Percentiles rank a stretch among this genome's conserved stretches.
Evolutionary conservation across 1,284 basidiomycete genomes (phyloP).

Genomic region (Cryptococcus sp.): DNA sequence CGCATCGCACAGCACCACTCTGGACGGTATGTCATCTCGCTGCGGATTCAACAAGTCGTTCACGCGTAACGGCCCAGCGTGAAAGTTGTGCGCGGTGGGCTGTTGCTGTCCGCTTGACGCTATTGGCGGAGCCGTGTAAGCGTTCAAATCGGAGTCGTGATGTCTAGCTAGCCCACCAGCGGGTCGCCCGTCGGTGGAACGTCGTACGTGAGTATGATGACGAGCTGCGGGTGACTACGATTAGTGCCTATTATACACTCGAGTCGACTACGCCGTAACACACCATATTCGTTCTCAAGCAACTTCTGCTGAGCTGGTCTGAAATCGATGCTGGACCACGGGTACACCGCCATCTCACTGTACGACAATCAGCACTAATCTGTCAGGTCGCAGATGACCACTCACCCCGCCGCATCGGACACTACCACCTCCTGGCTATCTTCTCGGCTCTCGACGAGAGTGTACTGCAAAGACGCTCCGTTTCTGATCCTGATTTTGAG

Average conservation of each 20-base stretch:
- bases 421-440: constrained; percentile 13
- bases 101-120: neutral
- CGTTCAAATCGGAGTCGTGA: neutral
- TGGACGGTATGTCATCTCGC: constrained; percentile 14
- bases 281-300: constrained; percentile 43
- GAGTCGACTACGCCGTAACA: neutral
- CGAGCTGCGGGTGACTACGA: constrained; percentile 1
- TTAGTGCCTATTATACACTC: neutral
- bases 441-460: constrained; percentile 48
- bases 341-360: constrained; percentile 11
- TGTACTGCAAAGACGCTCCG: constrained; percentile 67
- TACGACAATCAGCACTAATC: neutral
- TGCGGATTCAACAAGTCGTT: constrained; percentile 25
- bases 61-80: constrained; percentile 16
- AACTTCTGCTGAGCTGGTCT: constrained; percentile 16
- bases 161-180: neutral
- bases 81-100: neutral
- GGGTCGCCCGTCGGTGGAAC: neutral
- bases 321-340: constrained; percentile 33
- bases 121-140: neutral
- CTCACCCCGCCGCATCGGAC: constrained; percentile 14
- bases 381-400: neutral
- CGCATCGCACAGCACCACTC: constrained; percentile 17
- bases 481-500: constrained; percentile 78
- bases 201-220: constrained; percentile 8